Percentiles rank a stretch among this genome's conserved stretches.
phyloP scores from a whole-genome alignment of 2,329 filamentous ascomycete species.

The Penicillium sp. region DNA sequence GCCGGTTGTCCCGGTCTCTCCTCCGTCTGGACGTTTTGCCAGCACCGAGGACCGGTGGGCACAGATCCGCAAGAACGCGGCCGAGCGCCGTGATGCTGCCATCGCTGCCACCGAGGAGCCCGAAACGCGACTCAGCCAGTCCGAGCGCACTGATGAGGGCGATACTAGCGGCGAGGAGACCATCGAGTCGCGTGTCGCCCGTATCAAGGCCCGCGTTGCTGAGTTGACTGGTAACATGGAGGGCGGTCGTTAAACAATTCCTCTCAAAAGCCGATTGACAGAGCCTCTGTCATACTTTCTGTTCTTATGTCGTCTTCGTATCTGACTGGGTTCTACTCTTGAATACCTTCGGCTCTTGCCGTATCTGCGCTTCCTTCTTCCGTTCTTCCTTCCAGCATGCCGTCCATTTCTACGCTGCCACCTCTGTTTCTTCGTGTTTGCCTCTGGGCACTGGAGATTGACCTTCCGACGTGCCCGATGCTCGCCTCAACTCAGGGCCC shows the following conservation, averaged over 20 bases:
- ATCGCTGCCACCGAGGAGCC: slow-evolving; percentile 65
- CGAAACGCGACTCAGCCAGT: slow-evolving; percentile 59
- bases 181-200: slow-evolving; percentile 92
- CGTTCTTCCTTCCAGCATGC: slow-evolving; percentile 14
- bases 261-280: neutral
- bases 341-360: slow-evolving; percentile 9
- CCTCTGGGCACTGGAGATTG: slow-evolving; percentile 12
- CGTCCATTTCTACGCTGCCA: slow-evolving; percentile 13
- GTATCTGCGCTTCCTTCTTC: slow-evolving; percentile 7
- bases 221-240: slow-evolving; percentile 89
- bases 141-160: slow-evolving; percentile 69
- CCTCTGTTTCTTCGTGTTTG: slow-evolving; percentile 19
- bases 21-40: slow-evolving; percentile 3
- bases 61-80: slow-evolving; percentile 92
- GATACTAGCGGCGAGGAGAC: slow-evolving; percentile 96
- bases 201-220: slow-evolving; percentile 96
- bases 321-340: neutral
- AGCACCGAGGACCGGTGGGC: slow-evolving; percentile 78
- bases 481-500: slow-evolving; percentile 2
- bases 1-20: slow-evolving; percentile 8
- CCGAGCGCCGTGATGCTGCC: slow-evolving; percentile 64
- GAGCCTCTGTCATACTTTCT: neutral
- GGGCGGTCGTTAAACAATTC: slow-evolving; percentile 33
- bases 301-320: slow-evolving; percentile 11
- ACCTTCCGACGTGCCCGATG: neutral